These are phyloP conservation scores for Diddensiella santjacobensis DNA, from an alignment of 805 yeast species.

Conservation along the genomic window DNA sequence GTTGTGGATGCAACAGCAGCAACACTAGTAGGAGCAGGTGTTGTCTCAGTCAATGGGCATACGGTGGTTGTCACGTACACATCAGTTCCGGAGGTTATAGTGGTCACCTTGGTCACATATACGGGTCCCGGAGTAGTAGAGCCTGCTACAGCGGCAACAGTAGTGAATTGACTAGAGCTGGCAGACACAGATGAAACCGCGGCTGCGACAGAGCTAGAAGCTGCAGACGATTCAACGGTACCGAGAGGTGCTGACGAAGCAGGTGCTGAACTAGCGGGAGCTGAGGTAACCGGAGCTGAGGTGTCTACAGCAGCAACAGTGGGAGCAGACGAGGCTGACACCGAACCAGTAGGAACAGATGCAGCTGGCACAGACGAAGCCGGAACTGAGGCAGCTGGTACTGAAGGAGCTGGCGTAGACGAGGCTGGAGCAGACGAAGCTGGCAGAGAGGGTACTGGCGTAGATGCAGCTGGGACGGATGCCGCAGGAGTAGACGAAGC, in stretches of 20 bases:
- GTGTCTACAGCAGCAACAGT: not conserved
- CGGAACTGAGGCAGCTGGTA: not conserved
- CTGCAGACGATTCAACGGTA: constrained; percentile 6
- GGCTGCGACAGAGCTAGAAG: constrained; percentile 8
- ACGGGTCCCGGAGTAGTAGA: constrained; percentile 6
- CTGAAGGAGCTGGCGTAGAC: not conserved
- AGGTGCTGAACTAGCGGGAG: constrained; percentile 5
- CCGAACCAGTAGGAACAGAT: not conserved
- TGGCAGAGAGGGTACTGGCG: constrained; percentile 1
- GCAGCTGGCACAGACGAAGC: constrained; percentile 1
- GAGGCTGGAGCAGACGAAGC: constrained; percentile 1
- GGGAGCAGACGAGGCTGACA: not conserved
- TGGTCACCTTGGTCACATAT: constrained; percentile 18
- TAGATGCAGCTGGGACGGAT: constrained; percentile 1
- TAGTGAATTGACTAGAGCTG: constrained; percentile 3
- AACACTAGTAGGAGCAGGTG: constrained; percentile 2
- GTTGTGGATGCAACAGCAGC: constrained; percentile 4
- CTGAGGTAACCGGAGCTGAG: not conserved
- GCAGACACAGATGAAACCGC: not conserved
- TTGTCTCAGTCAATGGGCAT: constrained; percentile 7
- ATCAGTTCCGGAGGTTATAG: constrained; percentile 1
- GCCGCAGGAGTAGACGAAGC: constrained; percentile 4
- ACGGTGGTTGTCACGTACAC: constrained; percentile 1
- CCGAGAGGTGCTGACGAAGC: constrained; percentile 6
- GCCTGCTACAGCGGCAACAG: constrained; percentile 15